Evolutionary conservation across 805 yeast genomes (phyloP).

Genomic region (Wickerhamomyces sydowiorum): DNA sequence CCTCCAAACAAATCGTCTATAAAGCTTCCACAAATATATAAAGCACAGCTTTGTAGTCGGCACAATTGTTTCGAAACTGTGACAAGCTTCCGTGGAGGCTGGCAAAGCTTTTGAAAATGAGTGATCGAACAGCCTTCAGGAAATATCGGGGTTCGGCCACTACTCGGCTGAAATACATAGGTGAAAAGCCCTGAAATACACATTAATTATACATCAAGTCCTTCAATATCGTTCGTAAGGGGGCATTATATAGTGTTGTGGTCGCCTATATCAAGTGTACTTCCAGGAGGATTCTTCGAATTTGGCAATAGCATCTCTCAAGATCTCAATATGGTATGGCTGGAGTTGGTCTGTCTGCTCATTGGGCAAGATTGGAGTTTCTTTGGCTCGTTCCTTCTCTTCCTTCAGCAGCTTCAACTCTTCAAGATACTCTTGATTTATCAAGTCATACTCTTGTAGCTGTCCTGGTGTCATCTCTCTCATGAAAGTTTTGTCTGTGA

Average conservation of each 20-base stretch:
- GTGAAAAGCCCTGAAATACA: too few relatives aligned
- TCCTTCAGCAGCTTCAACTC: background rate
- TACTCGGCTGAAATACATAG: too few relatives aligned
- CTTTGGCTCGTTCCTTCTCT: background rate
- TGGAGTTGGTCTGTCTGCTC: background rate
- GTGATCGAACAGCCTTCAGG: too few relatives aligned
- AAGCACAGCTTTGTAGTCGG: too few relatives aligned
- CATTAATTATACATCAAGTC: too few relatives aligned
- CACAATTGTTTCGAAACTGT: background rate
- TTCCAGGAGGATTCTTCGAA: background rate
- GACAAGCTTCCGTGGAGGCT: background rate
- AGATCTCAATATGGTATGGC: background rate
- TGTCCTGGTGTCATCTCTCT: constrained; percentile 6
- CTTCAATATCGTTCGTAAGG: too few relatives aligned
- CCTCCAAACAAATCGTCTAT: too few relatives aligned
- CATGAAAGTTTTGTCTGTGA: constrained; percentile 12
- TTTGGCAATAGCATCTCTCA: background rate
- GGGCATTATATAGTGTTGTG: too few relatives aligned
- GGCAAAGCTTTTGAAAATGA: background rate
- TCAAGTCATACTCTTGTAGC: constrained; percentile 14
- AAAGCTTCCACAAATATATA: too few relatives aligned
- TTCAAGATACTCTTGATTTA: constrained; percentile 11
- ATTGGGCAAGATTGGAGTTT: background rate
- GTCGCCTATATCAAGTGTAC: background rate
- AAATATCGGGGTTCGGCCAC: too few relatives aligned